Base-by-base conservation (phyloP, 2,329 filamentous ascomycete genomes). In the Penicillium psychrosexuale region DNA sequence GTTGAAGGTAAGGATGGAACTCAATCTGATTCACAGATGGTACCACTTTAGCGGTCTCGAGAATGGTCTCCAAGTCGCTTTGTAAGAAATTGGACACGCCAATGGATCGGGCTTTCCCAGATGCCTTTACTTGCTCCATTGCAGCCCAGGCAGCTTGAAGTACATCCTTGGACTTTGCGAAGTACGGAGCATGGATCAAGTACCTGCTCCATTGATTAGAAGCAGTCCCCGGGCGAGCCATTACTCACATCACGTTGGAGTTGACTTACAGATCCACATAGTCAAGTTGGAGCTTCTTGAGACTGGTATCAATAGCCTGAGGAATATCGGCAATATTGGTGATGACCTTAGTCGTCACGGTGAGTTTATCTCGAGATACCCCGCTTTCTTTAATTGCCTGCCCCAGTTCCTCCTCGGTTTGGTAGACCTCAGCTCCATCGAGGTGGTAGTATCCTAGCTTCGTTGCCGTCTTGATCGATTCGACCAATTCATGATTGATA, bases 61-160 rank as follows among this genome's bases (percentile, higher is more conserved):
- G 71, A 19, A 82, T 78, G 11, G 78, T 76, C 43, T 83, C 77
- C 17, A 87, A 73, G 55, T 87, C 80, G 22, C 72, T 67, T 24
- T 79, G 76, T 6, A 81, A 70, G 68, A 80, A 87, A 69, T 84
- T 87, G 52, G 82, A 85, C 22, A 87, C 83, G 22, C 84, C 84
- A 57, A 87, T 87, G 7, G 80, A 81, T 51, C 80, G 81, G 5
- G 81, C 78, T 55, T 85, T 80, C 15, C 84, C 84, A 13, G 77
- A 69, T n/a, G 74, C 71, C 60, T 84, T 77, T 37, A 86, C 70
- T 37, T 77, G 70, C 64, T 87, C 84, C 82, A 87, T 84, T 6
- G 77, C 74, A 37, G 78, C 78, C 84, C 84, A 87, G 42, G 80
- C 78, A 31, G 73, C 67, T 66, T 86, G 83, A 15, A 86, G 76